Conservation (phyloP, 208 protist species). For the Trypanosoma boissoni region DNA sequence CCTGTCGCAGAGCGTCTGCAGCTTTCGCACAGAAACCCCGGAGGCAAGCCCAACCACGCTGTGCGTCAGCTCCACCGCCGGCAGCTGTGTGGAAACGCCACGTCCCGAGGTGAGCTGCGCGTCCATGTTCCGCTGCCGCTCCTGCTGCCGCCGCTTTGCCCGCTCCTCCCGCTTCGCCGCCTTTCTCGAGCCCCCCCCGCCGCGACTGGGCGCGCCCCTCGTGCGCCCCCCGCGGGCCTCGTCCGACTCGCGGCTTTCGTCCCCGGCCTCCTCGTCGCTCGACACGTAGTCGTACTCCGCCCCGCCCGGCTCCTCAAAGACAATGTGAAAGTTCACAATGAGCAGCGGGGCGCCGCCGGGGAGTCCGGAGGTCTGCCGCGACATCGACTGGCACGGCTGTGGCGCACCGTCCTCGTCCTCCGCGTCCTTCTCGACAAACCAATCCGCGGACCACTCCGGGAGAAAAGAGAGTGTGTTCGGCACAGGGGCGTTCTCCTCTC, state of each 20-base stretch:
- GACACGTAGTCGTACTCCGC: slow-evolving; percentile 23
- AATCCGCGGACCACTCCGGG: background rate
- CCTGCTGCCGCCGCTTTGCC: background rate
- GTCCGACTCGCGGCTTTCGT: background rate
- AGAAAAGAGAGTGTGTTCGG: too few species aligned
- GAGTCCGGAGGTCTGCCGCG: slow-evolving; percentile 2
- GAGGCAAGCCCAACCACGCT: slow-evolving; percentile 57
- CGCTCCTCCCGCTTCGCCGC: background rate
- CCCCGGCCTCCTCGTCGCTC: slow-evolving; percentile 1
- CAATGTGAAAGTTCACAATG: slow-evolving; percentile 15
- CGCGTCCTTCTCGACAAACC: slow-evolving; percentile 1
- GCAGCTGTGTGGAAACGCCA: slow-evolving; percentile 25
- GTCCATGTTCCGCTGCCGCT: slow-evolving; percentile 4
- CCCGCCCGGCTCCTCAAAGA: slow-evolving; percentile 26
- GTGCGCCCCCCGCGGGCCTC: background rate
- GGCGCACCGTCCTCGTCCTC: background rate
- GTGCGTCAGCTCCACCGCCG: slow-evolving; percentile 56
- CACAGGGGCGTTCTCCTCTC: background rate
- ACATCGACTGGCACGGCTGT: background rate
- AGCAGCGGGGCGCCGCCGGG: slow-evolving; percentile 8
- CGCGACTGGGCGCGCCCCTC: background rate
- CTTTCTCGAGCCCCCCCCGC: background rate
- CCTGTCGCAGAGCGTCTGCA: slow-evolving; percentile 62
- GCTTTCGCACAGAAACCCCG: slow-evolving; percentile 55
- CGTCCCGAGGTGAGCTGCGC: slow-evolving; percentile 5